phyloP scores from a whole-genome alignment of 805 yeast species.

The Yamadazyma phyllophila region DNA sequence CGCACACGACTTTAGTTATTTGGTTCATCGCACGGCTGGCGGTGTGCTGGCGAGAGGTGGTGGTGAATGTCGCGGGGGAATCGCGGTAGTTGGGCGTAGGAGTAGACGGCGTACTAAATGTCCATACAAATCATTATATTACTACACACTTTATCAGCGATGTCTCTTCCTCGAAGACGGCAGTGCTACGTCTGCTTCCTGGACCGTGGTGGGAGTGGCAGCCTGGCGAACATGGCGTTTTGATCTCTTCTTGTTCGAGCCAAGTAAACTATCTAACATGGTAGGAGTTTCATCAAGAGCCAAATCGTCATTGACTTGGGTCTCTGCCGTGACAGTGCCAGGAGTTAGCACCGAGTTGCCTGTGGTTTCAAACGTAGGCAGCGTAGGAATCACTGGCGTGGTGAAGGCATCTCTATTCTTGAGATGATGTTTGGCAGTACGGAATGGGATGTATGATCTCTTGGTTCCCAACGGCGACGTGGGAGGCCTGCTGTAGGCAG shows the following conservation, averaged over 20 bases:
- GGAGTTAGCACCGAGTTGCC: conserved; percentile 1
- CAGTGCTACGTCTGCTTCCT: conserved; percentile 17
- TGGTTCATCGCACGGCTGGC: too few species aligned
- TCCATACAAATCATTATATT: too few species aligned
- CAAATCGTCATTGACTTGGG: conserved; percentile 10
- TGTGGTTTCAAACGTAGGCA: conserved; percentile 20
- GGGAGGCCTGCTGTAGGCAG: conserved; percentile 11
- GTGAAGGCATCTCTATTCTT: conserved; percentile 19
- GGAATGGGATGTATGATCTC: conserved; percentile 42
- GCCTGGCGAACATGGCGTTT: conserved; percentile 12
- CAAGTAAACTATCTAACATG: conserved; percentile 26
- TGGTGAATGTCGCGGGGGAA: too few species aligned
- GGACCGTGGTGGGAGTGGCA: conserved; percentile 1
- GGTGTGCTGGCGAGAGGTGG: too few species aligned
- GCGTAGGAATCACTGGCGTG: conserved; percentile 22
- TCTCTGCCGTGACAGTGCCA: conserved; percentile 14
- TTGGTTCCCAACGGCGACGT: conserved; percentile 18
- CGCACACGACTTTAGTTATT: conserved; percentile 2
- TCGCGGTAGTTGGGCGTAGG: too few species aligned
- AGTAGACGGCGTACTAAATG: too few species aligned
- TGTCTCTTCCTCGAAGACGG: conserved; percentile 3
- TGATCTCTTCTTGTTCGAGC: conserved; percentile 23
- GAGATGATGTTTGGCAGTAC: conserved; percentile 27
- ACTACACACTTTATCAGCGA: background rate
- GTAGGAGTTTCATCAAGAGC: conserved; percentile 11